Conservation (phyloP, 148 eudicot genomes). For the Spergularia bocconei region DNA sequence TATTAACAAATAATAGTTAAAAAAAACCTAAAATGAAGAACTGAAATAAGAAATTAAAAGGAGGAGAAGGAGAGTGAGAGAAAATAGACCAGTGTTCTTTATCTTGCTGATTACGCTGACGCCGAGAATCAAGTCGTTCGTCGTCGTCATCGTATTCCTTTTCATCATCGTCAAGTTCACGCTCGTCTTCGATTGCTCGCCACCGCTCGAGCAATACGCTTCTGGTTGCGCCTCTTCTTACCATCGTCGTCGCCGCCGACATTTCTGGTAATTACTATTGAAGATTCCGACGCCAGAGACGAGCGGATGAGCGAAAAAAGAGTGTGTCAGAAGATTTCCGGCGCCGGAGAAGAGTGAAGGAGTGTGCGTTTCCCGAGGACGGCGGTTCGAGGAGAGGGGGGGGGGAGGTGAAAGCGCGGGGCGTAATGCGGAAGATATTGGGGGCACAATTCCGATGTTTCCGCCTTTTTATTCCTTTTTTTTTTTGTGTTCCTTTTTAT, state of each 20-base stretch:
- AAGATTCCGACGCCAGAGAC: slow-evolving; percentile 14
- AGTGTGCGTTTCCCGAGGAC: slow-evolving; percentile 4
- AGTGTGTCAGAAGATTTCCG: neutral
- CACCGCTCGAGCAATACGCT: slow-evolving; percentile 70
- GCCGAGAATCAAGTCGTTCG: slow-evolving; percentile 8
- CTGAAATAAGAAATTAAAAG: neutral
- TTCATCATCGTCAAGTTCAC: slow-evolving; percentile 30
- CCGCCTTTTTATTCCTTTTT: no score
- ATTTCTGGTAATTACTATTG: neutral
- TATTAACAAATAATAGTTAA: neutral
- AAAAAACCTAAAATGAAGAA: neutral
- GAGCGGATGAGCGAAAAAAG: neutral
- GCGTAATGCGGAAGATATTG: neutral
- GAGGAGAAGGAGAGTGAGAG: no score
- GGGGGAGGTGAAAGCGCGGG: neutral
- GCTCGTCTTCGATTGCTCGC: slow-evolving; percentile 65
- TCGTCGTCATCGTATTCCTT: slow-evolving; percentile 14
- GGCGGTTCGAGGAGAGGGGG: neutral
- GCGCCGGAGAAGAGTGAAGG: slow-evolving; percentile 18
- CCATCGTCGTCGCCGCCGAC: slow-evolving; percentile 21
- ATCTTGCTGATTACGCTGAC: slow-evolving; percentile 49
- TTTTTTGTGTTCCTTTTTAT: no score
- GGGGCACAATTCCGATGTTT: slow-evolving; percentile 6
- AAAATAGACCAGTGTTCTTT: slow-evolving; percentile 64
- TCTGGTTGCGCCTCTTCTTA: slow-evolving; percentile 37